Percentiles rank a stretch among this genome's conserved stretches.
phyloP scores from a whole-genome alignment of 202 grass and related monocot species.

The Brachypodium distachyon region DNA sequence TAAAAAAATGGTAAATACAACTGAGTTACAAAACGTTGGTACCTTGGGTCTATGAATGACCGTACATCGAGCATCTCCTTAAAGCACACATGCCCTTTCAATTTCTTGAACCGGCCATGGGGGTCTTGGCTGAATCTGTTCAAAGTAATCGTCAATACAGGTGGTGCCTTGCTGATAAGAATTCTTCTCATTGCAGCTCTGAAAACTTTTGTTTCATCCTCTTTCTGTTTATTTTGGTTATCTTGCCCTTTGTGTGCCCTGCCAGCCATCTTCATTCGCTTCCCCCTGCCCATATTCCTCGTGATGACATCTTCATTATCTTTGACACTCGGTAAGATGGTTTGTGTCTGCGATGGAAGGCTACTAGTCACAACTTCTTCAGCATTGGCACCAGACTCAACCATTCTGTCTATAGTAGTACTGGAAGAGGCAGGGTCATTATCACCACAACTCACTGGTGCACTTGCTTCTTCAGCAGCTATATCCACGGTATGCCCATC shows the following conservation, averaged over 20 bases:
- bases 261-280: constrained; percentile 29
- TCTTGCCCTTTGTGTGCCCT: constrained; percentile 22
- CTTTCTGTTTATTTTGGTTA: constrained; percentile 27
- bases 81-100: constrained; percentile 68
- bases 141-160: constrained; percentile 63
- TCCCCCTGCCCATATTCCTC: constrained; percentile 33
- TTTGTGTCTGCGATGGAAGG: constrained; percentile 27
- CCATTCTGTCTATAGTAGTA: constrained; percentile 14
- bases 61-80: constrained; percentile 66
- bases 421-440: constrained; percentile 28
- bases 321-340: constrained; percentile 9
- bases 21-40: background rate
- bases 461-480: constrained; percentile 17
- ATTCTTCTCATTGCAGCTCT: constrained; percentile 73
- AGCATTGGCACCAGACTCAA: constrained; percentile 21
- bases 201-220: constrained; percentile 23
- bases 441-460: constrained; percentile 23
- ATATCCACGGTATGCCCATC: constrained; percentile 24
- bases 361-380: constrained; percentile 30
- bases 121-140: constrained; percentile 86
- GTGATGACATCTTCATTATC: constrained; percentile 32
- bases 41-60: constrained; percentile 69
- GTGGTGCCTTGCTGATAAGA: constrained; percentile 49
- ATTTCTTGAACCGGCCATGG: constrained; percentile 51
- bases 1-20: background rate